These are phyloP conservation scores for Apiospora malaysiana DNA, from an alignment of 2,329 filamentous ascomycete species.

Conservation along the genomic window DNA sequence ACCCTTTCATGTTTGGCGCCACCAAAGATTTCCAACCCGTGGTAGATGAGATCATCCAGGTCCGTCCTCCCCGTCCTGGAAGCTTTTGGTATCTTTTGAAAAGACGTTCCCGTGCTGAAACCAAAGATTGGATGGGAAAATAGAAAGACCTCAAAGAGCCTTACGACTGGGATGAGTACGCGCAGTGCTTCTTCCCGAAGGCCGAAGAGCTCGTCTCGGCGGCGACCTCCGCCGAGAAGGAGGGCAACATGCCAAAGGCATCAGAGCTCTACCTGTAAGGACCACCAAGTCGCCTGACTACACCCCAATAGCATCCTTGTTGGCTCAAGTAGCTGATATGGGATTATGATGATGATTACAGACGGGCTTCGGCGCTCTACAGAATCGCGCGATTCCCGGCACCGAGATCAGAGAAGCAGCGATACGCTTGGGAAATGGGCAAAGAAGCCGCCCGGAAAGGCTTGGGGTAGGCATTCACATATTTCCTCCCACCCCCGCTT, in stretches of 20 bases:
- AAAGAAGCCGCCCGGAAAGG: constrained; percentile 39
- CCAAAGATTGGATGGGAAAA: fast-evolving
- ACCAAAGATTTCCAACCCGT: constrained; percentile 41
- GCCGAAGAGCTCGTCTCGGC: constrained; percentile 36
- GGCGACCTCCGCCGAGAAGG: constrained; percentile 28
- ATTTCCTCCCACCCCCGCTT: too few relatives aligned
- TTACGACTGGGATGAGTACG: constrained; percentile 44
- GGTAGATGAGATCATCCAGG: constrained; percentile 36
- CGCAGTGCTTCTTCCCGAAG: constrained; percentile 40
- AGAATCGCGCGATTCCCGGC: constrained; percentile 44
- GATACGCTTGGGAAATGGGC: constrained; percentile 35
- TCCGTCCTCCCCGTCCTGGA: background rate
- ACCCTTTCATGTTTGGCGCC: constrained; percentile 43
- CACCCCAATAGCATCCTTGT: background rate
- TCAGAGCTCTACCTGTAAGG: constrained; percentile 40
- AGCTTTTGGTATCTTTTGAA: background rate
- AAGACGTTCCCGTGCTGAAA: background rate
- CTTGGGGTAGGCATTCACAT: constrained; percentile 27
- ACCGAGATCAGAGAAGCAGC: constrained; percentile 38
- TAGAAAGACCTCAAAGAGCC: constrained; percentile 32
- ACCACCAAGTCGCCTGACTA: too few relatives aligned
- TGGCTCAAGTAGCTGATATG: background rate
- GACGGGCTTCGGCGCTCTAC: constrained; percentile 41
- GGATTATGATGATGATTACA: constrained; percentile 19
- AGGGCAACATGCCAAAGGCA: constrained; percentile 36